Conservation (phyloP, 2,329 filamentous ascomycete genomes). For the Ambrosiella beaveri region DNA sequence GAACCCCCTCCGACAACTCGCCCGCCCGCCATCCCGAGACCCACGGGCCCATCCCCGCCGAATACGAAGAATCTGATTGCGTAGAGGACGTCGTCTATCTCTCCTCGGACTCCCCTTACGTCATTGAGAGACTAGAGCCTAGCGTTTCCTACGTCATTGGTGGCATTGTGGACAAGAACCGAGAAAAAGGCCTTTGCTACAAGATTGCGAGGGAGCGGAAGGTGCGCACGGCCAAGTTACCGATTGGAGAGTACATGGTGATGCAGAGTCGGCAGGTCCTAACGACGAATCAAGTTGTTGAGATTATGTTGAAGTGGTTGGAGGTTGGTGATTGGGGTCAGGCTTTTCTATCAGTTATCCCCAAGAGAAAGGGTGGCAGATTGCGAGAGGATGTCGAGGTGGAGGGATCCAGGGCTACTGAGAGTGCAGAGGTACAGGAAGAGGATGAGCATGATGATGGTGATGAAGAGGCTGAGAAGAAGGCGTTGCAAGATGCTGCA, state of each 20-base stretch:
- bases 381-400: slow-evolving; percentile 28
- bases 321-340: slow-evolving; percentile 81
- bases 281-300: slow-evolving; percentile 87
- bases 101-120: slow-evolving; percentile 77
- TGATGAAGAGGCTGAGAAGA: slow-evolving; percentile 7
- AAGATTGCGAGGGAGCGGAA: slow-evolving; percentile 56
- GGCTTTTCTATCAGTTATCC: slow-evolving; percentile 77
- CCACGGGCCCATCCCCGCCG: slow-evolving; percentile 19
- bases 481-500: slow-evolving; percentile 7
- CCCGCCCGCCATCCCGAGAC: slow-evolving; percentile 11
- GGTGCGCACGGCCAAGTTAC: slow-evolving; percentile 75
- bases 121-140: slow-evolving; percentile 65
- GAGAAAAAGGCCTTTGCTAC: slow-evolving; percentile 89
- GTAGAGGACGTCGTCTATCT: slow-evolving; percentile 55
- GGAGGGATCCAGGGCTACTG: slow-evolving; percentile 13
- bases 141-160: slow-evolving; percentile 87
- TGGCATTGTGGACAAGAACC: slow-evolving; percentile 87
- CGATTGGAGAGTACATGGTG: slow-evolving; percentile 87
- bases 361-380: slow-evolving; percentile 70
- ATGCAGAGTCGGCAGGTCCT: slow-evolving; percentile 77
- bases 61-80: slow-evolving; percentile 21
- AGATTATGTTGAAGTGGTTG: slow-evolving; percentile 91
- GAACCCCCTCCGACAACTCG: slow-evolving; percentile 19
- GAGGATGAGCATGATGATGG: slow-evolving; percentile 16
- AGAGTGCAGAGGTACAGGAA: slow-evolving; percentile 17